Conservation (phyloP, 805 yeast species). For the Lipomyces lipofer region DNA sequence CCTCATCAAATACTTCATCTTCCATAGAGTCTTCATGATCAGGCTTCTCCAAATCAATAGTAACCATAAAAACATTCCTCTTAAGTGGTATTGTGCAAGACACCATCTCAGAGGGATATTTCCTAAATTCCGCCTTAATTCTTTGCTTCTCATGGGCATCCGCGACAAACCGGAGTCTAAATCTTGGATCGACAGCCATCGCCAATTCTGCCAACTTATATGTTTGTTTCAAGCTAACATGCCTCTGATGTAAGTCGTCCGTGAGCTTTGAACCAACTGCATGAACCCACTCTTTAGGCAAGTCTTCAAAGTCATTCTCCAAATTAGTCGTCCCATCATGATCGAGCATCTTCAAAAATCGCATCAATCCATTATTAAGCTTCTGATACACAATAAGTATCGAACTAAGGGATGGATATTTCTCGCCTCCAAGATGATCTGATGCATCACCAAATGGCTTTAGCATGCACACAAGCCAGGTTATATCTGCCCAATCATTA, state of each 20-base stretch:
- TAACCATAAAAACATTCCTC: not conserved
- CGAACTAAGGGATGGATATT: not conserved
- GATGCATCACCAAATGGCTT: constrained; percentile 1
- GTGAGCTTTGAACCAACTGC: not conserved
- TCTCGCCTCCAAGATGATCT: constrained; percentile 1
- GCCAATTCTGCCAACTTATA: constrained; percentile 2
- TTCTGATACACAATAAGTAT: constrained; percentile 2
- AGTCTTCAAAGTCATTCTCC: constrained; percentile 4
- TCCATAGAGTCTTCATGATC: constrained; percentile 2
- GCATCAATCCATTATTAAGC: constrained; percentile 1
- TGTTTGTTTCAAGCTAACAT: constrained; percentile 1
- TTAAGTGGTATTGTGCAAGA: not conserved
- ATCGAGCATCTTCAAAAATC: constrained; percentile 3
- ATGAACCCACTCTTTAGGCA: constrained; percentile 2
- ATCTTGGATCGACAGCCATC: constrained; percentile 2
- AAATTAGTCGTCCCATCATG: constrained; percentile 1
- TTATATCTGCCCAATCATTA: not conserved
- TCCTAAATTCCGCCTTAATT: constrained; percentile 1
- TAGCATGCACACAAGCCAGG: constrained; percentile 1
- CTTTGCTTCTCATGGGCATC: constrained; percentile 4
- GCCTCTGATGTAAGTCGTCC: constrained; percentile 4
- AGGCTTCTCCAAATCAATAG: not conserved
- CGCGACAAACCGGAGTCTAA: constrained; percentile 3
- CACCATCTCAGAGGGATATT: not conserved
- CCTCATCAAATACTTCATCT: constrained; percentile 1